phyloP scores from a whole-genome alignment of 163 green algal species.

The Trebouxia gelatinosa region DNA sequence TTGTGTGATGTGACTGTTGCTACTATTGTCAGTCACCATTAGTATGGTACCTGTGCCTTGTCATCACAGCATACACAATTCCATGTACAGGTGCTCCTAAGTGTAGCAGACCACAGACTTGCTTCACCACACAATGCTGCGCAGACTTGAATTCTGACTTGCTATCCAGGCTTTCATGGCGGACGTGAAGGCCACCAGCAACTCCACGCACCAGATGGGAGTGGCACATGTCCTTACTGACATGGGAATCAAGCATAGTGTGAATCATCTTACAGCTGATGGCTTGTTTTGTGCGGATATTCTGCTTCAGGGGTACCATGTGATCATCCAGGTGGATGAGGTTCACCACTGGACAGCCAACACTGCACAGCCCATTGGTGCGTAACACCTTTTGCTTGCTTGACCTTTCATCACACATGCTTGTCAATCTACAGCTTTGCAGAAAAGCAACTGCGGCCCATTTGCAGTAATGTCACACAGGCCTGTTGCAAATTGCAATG shows the following conservation, averaged over 20 bases:
- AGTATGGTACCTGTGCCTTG: background rate
- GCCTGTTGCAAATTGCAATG: no score
- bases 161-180: constrained; percentile 8
- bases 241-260: background rate
- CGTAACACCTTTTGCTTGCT: no score
- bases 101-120: no score
- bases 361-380: constrained; percentile 18
- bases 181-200: background rate
- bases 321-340: constrained; percentile 7
- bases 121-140: background rate
- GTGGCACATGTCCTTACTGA: background rate
- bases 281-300: constrained; percentile 19
- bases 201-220: background rate
- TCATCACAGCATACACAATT: background rate
- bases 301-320: background rate
- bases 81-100: no score
- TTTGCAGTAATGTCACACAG: no score
- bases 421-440: no score
- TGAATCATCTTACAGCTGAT: background rate
- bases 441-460: no score
- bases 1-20: no score
- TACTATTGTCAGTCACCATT: no score
- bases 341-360: constrained; percentile 10
- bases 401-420: no score
- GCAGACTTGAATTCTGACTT: background rate